Percentiles rank a stretch among this genome's conserved stretches.
Conservation (phyloP, 1,284 basidiomycete species). For the Apiotrichum sp. region DNA sequence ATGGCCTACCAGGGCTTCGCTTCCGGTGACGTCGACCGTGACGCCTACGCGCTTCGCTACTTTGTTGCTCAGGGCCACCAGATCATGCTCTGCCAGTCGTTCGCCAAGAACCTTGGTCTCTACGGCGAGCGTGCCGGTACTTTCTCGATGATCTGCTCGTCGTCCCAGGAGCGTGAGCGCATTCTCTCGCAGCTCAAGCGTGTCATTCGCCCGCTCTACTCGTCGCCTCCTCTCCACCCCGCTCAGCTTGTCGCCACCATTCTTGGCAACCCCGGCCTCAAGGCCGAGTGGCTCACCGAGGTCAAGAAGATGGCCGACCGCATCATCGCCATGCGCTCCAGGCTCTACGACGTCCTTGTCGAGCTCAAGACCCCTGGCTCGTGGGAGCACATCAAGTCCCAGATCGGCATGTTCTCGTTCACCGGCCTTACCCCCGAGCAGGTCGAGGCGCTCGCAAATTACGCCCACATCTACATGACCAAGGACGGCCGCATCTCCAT, state of each 20-base stretch:
- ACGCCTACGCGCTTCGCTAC: slow-evolving; percentile 93
- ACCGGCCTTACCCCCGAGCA: slow-evolving; percentile 73
- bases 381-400: slow-evolving; percentile 94
- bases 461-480: slow-evolving; percentile 82
- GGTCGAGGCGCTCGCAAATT: slow-evolving; percentile 78
- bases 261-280: slow-evolving; percentile 67
- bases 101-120: slow-evolving; percentile 98
- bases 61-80: slow-evolving; percentile 87
- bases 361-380: slow-evolving; percentile 84
- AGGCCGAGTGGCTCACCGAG: slow-evolving; percentile 77
- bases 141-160: slow-evolving; percentile 72
- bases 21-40: slow-evolving; percentile 76
- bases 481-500: slow-evolving; percentile 79
- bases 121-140: slow-evolving; percentile 96
- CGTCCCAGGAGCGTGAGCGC: slow-evolving; percentile 75
- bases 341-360: slow-evolving; percentile 71
- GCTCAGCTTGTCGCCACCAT: slow-evolving; percentile 83
- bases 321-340: slow-evolving; percentile 92
- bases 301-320: slow-evolving; percentile 93
- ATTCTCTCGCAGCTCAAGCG: slow-evolving; percentile 93
- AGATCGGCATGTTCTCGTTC: slow-evolving; percentile 76
- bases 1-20: slow-evolving; percentile 93
- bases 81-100: slow-evolving; percentile 82
- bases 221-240: slow-evolving; percentile 93
- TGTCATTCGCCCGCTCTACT: slow-evolving; percentile 94